phyloP scores from a whole-genome alignment of 805 yeast species.

The Yamadazyma philogaea region DNA sequence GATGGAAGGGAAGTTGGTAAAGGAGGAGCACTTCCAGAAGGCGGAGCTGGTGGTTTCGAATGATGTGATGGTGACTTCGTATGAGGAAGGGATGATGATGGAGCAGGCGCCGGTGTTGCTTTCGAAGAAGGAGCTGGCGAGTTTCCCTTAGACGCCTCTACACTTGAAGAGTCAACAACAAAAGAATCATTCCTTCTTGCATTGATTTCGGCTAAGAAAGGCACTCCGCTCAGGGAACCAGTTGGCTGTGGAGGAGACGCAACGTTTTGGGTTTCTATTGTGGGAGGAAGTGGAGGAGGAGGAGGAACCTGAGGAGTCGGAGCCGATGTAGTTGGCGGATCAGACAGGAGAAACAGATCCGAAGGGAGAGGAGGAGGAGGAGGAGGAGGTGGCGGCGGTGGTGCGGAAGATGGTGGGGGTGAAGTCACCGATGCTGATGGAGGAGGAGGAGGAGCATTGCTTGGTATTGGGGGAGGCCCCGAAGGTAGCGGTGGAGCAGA shows the following conservation, averaged over 20 bases:
- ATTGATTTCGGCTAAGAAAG: slow-evolving; percentile 58
- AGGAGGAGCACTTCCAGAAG: slow-evolving; percentile 21
- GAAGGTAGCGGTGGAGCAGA: slow-evolving; percentile 17
- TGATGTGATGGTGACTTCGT: slow-evolving; percentile 19
- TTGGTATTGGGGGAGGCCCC: slow-evolving; percentile 29
- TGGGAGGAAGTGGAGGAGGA: slow-evolving; percentile 18
- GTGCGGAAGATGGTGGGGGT: slow-evolving; percentile 15
- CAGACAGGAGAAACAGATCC: slow-evolving; percentile 19
- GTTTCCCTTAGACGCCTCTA: slow-evolving; percentile 13
- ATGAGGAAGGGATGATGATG: too few relatives aligned
- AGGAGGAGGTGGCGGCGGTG: slow-evolving; percentile 17
- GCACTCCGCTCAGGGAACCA: slow-evolving; percentile 42
- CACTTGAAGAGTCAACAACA: slow-evolving; percentile 41
- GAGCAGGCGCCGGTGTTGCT: slow-evolving; percentile 8
- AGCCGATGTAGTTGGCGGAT: slow-evolving; percentile 48
- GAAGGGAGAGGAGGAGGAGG: slow-evolving; percentile 17
- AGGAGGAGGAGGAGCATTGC: slow-evolving; percentile 18
- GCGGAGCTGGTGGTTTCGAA: slow-evolving; percentile 15
- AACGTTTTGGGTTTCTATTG: slow-evolving; percentile 13
- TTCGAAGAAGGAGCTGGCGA: slow-evolving; percentile 17
- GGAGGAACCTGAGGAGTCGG: slow-evolving; percentile 30
- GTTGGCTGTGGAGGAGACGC: slow-evolving; percentile 12
- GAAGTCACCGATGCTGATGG: slow-evolving; percentile 16
- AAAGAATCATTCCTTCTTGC: slow-evolving; percentile 49
- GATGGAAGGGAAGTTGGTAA: slow-evolving; percentile 16